A percentile compares a stretch with the other conserved stretches of the same genome.
phyloP scores from a whole-genome alignment of 116 monocot species.

The Iris pallida region DNA sequence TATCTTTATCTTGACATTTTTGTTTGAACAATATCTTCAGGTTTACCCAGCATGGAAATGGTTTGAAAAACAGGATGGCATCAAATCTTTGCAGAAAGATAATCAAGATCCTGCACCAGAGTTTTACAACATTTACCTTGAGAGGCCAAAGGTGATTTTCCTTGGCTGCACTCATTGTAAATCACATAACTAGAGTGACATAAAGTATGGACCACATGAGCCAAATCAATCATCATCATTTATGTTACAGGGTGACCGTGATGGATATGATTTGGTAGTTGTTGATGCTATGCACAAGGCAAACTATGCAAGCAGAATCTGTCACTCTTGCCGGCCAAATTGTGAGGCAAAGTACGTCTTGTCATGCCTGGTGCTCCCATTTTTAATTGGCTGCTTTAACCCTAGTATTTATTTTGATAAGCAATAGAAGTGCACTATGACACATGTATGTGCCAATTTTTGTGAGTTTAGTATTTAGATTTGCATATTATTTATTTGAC shows the following conservation, averaged over 20 bases:
- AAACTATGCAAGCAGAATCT: slow-evolving; percentile 98
- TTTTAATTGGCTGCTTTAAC: no score
- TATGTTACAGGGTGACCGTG: slow-evolving; percentile 75
- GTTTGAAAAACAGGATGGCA: slow-evolving; percentile 99
- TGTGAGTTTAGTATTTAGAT: no score
- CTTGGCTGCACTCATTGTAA: background rate
- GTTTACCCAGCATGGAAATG: slow-evolving; percentile 99
- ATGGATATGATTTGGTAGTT: slow-evolving; percentile 98
- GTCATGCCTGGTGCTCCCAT: no score
- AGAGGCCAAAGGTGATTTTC: slow-evolving; percentile 84
- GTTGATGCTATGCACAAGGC: slow-evolving; percentile 99
- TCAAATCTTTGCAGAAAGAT: slow-evolving; percentile 83
- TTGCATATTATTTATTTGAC: no score
- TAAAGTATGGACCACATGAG: background rate
- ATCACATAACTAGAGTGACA: no score
- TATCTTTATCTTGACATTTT: no score
- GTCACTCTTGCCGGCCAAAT: slow-evolving; percentile 96
- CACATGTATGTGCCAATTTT: no score
- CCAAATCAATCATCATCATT: background rate
- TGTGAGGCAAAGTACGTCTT: slow-evolving; percentile 95
- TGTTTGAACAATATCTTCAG: slow-evolving; percentile 37
- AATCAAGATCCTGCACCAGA: slow-evolving; percentile 87
- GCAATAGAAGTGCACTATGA: no score
- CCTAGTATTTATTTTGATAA: no score
- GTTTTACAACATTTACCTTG: slow-evolving; percentile 96